Evolutionary conservation across 306 rosid genomes (phyloP), one percentile per base, ranked within the genome.

Genomic region (Crotalaria pallida): DNA sequence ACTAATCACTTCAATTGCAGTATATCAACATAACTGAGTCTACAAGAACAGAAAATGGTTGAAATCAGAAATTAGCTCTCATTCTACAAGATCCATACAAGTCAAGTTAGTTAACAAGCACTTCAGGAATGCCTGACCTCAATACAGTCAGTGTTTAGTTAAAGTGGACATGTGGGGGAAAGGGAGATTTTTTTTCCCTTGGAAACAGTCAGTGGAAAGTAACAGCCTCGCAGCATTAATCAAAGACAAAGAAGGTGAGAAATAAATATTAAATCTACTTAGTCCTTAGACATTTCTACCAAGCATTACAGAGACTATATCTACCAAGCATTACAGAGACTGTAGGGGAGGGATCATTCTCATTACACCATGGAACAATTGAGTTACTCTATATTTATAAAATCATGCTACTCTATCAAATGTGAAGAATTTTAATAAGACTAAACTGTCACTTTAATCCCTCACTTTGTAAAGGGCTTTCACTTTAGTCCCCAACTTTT

Each of bases 11-110:
- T 69, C 13, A 7, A 56, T 34, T 34, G 47, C 49, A 40, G 45
- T 36, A 10, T 36, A 10, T 40, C 26, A 67, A 49, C 2, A 36
- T 27, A 22, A 51, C 23, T 8, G 27, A 31, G 23, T 10, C 26
- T 22, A 47, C 5, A 4, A 43, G 22, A 45, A 22, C 72, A 51
- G 33, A 50, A 60, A 51, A 52, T 23, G 68, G 51, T 22, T 12
- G 70, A 66, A n/a, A 72, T 58, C 69, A 36, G 17, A 61, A 31
- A 59, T 19, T 16, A 45, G 19, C 71, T 56, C 48, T 24, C 44
- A 47, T 27, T 24, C 13, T 43, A 56, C 17, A 58, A 8, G 31
- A 41, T 38, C 53, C 56, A 43, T 7, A 7, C 22, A 41, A 45
- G 11, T 40, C 61, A 64, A 15, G 6, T 41, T 19, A 60, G 24